Base-by-base conservation (phyloP, 2,329 filamentous ascomycete genomes). In the Pestalotiopsis sp. region DNA sequence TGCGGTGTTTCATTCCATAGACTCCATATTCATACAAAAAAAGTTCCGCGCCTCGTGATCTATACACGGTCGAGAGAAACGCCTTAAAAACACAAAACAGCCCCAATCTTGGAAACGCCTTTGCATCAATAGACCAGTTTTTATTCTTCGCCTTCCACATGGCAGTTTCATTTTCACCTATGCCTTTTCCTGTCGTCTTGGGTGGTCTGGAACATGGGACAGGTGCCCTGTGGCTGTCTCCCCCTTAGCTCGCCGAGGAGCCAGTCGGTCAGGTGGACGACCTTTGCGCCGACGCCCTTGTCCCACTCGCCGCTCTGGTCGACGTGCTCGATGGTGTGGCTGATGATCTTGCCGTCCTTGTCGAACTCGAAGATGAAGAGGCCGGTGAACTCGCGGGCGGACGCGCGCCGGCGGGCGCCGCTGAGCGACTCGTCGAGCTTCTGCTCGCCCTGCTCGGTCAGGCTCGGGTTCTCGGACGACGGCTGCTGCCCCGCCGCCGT, bases 301-400 rank as follows among this genome's bases (percentile, higher is more conserved):
- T 98, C 95, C 90, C 92, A 97, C 69, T 93, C 90, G 52, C 91
- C 89, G 17, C 91, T 91, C 75, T 96, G 91, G 75, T 98, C 92
- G 1, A 93, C 92, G 81, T 97, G 93, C 81, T 99, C 96, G 75
- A 99, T 98, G 0, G 93, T 97, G 79, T 98, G 96, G 73, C 90
- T 94, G 62, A 92, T 81, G 45, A 99, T 90, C 71, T 94, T 87
- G 1, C 96, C 96, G 74, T 97, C 88, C 61, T 90, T 86, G 76
- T 98, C 96, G 78, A 99, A 99, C 72, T 97, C 93, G 79, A 99
- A 99, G 69, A 97, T 91, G 80, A 98, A 99, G 12, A 98, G 81
- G 0, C 96, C 96, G 1, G 91, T 93, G 74, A 98, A 98, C 76
- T 95, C 92, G 75, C 93, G 91, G 70, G 88, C 88, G 64, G 88